These are phyloP conservation scores for Huntiella bhutanensis DNA, from an alignment of 2,329 filamentous ascomycete species.

Conservation along the genomic window DNA sequence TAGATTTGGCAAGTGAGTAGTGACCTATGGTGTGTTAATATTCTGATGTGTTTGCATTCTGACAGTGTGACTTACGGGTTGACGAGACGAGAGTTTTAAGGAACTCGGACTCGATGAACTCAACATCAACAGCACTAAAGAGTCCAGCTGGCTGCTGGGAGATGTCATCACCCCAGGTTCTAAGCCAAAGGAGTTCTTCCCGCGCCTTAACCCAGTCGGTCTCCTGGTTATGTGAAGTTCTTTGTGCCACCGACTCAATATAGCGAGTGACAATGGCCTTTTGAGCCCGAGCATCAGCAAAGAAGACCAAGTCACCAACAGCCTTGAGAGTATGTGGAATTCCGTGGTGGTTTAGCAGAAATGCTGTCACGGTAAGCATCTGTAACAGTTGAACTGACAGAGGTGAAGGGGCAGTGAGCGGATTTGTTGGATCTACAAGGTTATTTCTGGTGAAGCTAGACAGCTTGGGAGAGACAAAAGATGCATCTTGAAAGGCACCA, in stretches of 20 bases:
- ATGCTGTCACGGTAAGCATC: constrained; percentile 35
- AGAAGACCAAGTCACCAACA: constrained; percentile 44
- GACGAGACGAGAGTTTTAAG: constrained; percentile 47
- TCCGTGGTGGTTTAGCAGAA: constrained; percentile 32
- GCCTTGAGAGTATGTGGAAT: constrained; percentile 30
- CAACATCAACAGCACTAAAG: constrained; percentile 38
- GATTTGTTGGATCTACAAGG: constrained; percentile 3
- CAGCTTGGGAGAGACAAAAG: constrained; percentile 15
- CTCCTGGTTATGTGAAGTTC: constrained; percentile 39
- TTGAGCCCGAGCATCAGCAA: constrained; percentile 46
- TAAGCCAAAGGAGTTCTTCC: constrained; percentile 52
- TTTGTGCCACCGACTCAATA: constrained; percentile 32
- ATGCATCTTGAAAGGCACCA: constrained; percentile 13
- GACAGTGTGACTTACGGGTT: constrained; percentile 28
- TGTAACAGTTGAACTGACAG: constrained; percentile 12
- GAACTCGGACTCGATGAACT: constrained; percentile 50
- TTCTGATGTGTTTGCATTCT: too few relatives aligned
- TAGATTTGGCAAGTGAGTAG: constrained; percentile 41
- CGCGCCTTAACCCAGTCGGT: constrained; percentile 42
- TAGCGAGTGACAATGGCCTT: constrained; percentile 37
- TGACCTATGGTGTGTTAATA: constrained; percentile 21
- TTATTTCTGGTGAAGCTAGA: constrained; percentile 18
- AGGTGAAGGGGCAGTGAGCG: constrained; percentile 3
- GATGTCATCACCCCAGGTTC: constrained; percentile 43
- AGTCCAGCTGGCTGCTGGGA: constrained; percentile 34